phyloP scores from a whole-genome alignment of 2,329 filamentous ascomycete genomes.

The Nothophoma quercina region DNA sequence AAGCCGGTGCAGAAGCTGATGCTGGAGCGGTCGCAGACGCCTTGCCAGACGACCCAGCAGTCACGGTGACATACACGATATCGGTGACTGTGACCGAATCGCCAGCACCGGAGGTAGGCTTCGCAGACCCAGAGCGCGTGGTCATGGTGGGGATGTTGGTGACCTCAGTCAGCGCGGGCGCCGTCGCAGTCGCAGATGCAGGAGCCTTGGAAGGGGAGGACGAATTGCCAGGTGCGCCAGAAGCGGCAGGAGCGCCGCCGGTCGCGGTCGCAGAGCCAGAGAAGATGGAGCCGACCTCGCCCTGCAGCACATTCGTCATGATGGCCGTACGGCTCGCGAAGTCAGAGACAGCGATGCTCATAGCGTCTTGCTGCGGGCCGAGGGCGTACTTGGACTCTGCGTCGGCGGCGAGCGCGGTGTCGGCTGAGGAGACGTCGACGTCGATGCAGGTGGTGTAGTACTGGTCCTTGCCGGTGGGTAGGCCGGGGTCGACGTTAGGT shows the following conservation, averaged over 20 bases:
- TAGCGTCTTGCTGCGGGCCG: conserved; percentile 52
- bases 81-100: conserved; percentile 35
- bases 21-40: background rate
- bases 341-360: conserved; percentile 49
- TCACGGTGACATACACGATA: conserved; percentile 39
- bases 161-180: conserved; percentile 13
- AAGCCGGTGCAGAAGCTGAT: background rate
- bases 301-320: conserved; percentile 37
- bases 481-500: conserved; percentile 45
- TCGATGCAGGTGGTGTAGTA: conserved; percentile 68
- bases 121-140: conserved; percentile 19
- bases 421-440: conserved; percentile 53
- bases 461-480: conserved; percentile 60
- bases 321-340: conserved; percentile 52
- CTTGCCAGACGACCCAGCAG: conserved; percentile 11
- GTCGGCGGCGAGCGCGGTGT: conserved; percentile 34
- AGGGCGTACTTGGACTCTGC: conserved; percentile 32
- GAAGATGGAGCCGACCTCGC: conserved; percentile 40
- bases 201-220: conserved; percentile 2
- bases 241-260: conserved; percentile 1
- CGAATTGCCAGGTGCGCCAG: conserved; percentile 10
- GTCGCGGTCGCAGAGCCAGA: conserved; percentile 21
- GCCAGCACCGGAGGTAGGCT: conserved; percentile 7
- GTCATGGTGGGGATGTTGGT: conserved; percentile 29
- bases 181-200: conserved; percentile 4